Percentiles rank a stretch among this genome's conserved stretches.
These are phyloP conservation scores for Metarhizium anisopliae DNA, from an alignment of 2,329 filamentous ascomycete species.

Conservation along the genomic window DNA sequence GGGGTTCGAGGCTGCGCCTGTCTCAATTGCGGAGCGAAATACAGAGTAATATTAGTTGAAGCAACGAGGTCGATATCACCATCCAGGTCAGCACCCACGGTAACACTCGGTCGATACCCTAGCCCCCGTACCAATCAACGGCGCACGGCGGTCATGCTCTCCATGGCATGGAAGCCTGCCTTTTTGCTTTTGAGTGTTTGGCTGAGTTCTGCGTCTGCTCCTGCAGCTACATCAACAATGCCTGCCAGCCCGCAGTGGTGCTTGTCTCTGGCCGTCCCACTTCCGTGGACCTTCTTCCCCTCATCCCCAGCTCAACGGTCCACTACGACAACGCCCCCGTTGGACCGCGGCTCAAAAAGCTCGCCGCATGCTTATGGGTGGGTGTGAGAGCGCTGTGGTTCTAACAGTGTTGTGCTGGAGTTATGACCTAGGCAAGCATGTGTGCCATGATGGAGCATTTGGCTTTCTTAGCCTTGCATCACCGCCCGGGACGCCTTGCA, in stretches of 20 bases:
- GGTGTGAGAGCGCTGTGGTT: neutral
- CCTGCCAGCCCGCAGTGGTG: neutral
- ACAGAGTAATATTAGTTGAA: neutral
- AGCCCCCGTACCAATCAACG: neutral
- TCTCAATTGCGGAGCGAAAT: neutral
- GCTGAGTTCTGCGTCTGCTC: slow-evolving; percentile 6
- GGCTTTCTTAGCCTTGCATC: neutral
- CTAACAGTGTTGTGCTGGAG: neutral
- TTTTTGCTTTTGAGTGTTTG: neutral
- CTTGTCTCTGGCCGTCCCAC: slow-evolving; percentile 3
- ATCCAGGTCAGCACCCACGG: neutral
- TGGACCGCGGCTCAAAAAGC: neutral
- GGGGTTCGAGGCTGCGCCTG: neutral
- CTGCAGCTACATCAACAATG: neutral
- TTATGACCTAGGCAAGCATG: neutral
- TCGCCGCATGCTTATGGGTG: neutral
- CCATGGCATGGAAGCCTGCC: no score
- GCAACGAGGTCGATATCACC: neutral
- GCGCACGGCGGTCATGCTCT: neutral
- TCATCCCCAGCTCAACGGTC: neutral
- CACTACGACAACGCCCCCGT: neutral
- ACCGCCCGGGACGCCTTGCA: neutral
- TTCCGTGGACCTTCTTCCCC: neutral
- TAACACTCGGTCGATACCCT: neutral
- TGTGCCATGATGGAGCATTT: neutral